Evolutionary conservation across 768 basidiomycete genomes (phyloP), one percentile per base, ranked within the genome.

Genomic region (Neoboletus brunneissimus): DNA sequence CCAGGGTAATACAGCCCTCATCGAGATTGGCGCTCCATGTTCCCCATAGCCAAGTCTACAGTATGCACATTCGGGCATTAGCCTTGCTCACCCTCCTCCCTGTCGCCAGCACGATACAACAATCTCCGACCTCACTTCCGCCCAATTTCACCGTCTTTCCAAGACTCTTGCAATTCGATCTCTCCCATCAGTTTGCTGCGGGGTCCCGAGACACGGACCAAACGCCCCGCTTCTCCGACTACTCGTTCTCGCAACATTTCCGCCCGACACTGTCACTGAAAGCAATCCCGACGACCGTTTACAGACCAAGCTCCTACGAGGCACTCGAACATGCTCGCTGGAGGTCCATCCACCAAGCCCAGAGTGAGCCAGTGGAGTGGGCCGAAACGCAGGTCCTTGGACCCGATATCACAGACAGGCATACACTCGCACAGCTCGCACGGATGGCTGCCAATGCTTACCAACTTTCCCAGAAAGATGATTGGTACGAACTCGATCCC

Each of bases 391-490:
- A 84, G 42, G 76, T 91, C 12, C 75, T 81, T 4, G 91, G 79
- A 4, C 96, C 96, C 0, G 88, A 97, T 66, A 71, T 94, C 16
- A 79, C 81, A 55, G 90, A 96, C 68, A 74, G 79, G 51, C 86
- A 89, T 63, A 97, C 94, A 0, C 74, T 98, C 7, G 77, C 80
- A 2, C 87, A 93, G 67, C 79, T 98, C 29, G 94, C 89, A 9
- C 76, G 90, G 55, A 95, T 98, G 88, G 79, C 87, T 11, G 90
- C 86, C 35, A 91, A 98, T 67, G 95, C 96, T 2, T 98, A 98
- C 73, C 83, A 87, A 12, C 69, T 84, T 31, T 88, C 89, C 16
- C 83, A 85, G 7, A 73, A 77, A 64, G 79, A 76, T 48, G 86
- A 85, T 48, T 97, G 94, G 95, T 95, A 89, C 61, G 87, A 91